These are phyloP conservation scores for Ascoidea rubescens DNA, from an alignment of 805 yeast genomes.

Conservation along the genomic window DNA sequence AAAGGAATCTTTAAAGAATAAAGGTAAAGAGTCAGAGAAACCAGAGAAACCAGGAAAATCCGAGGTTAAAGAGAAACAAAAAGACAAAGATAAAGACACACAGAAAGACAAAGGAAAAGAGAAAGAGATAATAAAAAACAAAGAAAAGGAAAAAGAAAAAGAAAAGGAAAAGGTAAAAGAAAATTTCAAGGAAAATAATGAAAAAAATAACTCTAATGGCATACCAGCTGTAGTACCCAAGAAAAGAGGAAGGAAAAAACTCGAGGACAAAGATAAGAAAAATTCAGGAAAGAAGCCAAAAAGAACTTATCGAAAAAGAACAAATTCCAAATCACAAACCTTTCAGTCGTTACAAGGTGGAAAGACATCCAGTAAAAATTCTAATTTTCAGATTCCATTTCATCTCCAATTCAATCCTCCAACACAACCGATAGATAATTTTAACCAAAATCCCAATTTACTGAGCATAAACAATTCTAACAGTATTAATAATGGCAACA, in stretches of 20 bases:
- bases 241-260: constrained; percentile 1
- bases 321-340: constrained; percentile 6
- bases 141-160: constrained; percentile 67
- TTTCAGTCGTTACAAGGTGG: no score
- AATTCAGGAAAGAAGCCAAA: background rate
- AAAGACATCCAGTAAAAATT: background rate
- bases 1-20: no score
- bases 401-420: background rate
- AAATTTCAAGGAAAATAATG: background rate
- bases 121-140: constrained; percentile 59
- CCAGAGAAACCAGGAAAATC: no score
- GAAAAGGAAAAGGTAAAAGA: constrained; percentile 28
- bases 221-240: background rate
- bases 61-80: constrained; percentile 30
- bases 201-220: background rate
- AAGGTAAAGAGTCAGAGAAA: no score
- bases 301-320: background rate
- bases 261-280: background rate
- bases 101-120: constrained; percentile 54
- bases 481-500: no score
- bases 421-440: background rate
- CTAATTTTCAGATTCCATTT: background rate
- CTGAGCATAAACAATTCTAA: background rate
- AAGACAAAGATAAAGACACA: constrained; percentile 43
- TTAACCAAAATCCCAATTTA: background rate